Evolutionary conservation across 2,329 filamentous ascomycete species (phyloP), one percentile per base, ranked within the genome.

Genomic region (Trichoderma lentiforme): DNA sequence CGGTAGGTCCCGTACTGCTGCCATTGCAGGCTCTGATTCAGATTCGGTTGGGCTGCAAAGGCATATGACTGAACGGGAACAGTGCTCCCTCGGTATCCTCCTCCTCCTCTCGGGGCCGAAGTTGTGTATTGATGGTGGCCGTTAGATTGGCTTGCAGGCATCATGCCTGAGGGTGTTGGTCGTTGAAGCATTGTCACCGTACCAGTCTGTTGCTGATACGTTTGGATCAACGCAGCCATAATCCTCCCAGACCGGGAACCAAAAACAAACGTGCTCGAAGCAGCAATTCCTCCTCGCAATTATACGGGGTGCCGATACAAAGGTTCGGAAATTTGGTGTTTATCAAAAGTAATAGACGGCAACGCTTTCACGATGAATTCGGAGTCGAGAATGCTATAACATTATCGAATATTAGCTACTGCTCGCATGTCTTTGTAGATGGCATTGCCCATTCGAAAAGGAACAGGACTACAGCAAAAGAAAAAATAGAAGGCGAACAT

Each of bases 151-250:
- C 84, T 80, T 65, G 83, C 79, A 71, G 86, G 80, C 80, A 91
- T 89, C 75, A 83, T 82, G 76, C 77, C 74, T 61, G 77, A 78
- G 73, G 92, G 91, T 70, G 87, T 86, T 74, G 91, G 89, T 80
- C 91, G 89, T 81, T 94, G 92, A 78, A 95, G 90, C 88, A 94
- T 92, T 75, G 91, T 91, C 78, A 90, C 87, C 76, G 92, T 90
- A 82, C 87, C 86, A 79, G 90, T 90, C 83, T 93, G 91, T 84
- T 93, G 91, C 78, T 92, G 89, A 80, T 92, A 93, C 74, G 91
- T 90, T 84, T 95, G 93, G 79, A 95, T 91, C 86, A 95, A 87
- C 82, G 93, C 92, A 86, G 93, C 93, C 93, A 96, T 95, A 81
- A 81, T 91, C 86, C 53, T 66, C 68, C 36, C 57, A 57, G 24